Conservation (phyloP, 2,329 filamentous ascomycete genomes). For the Colletotrichum shisoi region DNA sequence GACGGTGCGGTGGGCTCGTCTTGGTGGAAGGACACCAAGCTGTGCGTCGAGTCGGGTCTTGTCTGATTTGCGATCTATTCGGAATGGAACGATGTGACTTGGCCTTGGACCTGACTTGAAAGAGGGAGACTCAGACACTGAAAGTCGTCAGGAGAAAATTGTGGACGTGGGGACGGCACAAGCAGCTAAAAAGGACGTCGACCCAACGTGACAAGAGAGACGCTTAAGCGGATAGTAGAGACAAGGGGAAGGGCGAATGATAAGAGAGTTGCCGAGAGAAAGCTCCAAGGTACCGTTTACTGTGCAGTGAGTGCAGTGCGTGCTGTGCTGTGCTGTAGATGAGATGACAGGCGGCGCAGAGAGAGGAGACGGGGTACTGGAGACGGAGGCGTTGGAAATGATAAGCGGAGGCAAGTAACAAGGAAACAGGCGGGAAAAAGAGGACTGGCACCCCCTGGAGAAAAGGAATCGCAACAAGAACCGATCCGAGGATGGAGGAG, state of each 20-base stretch:
- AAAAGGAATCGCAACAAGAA: slow-evolving; percentile 39
- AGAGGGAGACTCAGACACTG: slow-evolving; percentile 27
- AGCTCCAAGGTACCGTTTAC: slow-evolving; percentile 36
- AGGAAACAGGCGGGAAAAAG: slow-evolving; percentile 40
- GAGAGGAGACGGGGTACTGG: slow-evolving; percentile 4
- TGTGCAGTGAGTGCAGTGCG: slow-evolving; percentile 19
- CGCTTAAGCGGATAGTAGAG: slow-evolving; percentile 37
- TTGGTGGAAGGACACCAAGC: slow-evolving; percentile 6
- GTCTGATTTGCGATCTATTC: slow-evolving; percentile 20
- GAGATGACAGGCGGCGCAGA: slow-evolving; percentile 21
- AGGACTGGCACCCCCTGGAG: slow-evolving; percentile 39
- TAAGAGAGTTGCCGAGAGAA: slow-evolving; percentile 38
- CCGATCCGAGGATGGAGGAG: slow-evolving; percentile 32
- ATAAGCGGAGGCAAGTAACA: slow-evolving; percentile 37
- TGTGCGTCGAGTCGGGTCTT: slow-evolving; percentile 23
- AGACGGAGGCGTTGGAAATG: slow-evolving; percentile 27
- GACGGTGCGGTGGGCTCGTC: slow-evolving; percentile 17
- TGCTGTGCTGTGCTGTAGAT: slow-evolving; percentile 23
- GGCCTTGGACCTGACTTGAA: slow-evolving; percentile 30
- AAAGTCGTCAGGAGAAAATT: slow-evolving; percentile 38
- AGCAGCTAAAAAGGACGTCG: slow-evolving; percentile 38
- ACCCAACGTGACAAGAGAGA: slow-evolving; percentile 38
- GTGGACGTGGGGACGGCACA: slow-evolving; percentile 38
- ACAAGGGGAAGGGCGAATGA: slow-evolving; percentile 39
- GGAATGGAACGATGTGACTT: slow-evolving; percentile 30